These are phyloP conservation scores for Aspergillus sp. DNA, from an alignment of 2,329 filamentous ascomycete genomes.

Conservation along the genomic window DNA sequence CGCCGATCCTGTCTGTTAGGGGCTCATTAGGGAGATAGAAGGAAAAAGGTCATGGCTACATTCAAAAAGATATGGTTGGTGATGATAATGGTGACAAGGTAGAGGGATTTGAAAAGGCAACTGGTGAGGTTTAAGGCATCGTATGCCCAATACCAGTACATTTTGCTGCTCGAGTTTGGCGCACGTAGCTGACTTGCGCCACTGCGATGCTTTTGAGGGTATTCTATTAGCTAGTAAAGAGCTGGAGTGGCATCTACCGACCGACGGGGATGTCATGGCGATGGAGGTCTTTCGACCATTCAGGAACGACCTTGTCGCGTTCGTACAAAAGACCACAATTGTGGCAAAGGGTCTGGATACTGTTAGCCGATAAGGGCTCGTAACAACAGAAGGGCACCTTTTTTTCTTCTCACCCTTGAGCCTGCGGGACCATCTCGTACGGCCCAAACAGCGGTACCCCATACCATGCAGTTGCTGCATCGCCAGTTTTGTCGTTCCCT, in stretches of 20 bases:
- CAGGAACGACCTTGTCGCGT: constrained; percentile 73
- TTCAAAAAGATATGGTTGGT: not conserved
- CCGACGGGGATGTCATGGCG: constrained; percentile 35
- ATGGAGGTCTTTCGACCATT: constrained; percentile 68
- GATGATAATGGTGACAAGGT: not conserved
- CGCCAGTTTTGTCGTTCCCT: constrained; percentile 77
- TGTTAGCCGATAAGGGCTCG: constrained; percentile 10
- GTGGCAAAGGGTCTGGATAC: constrained; percentile 69
- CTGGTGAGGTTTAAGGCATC: not conserved
- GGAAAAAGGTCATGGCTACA: constrained; percentile 10
- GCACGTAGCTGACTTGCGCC: no score
- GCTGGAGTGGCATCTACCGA: constrained; percentile 14
- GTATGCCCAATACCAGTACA: not conserved
- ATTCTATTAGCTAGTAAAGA: not conserved
- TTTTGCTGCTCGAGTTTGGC: not conserved
- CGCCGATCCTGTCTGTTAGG: constrained; percentile 12
- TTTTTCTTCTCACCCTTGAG: constrained; percentile 58
- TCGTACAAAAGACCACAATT: constrained; percentile 90
- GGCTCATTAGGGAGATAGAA: constrained; percentile 17
- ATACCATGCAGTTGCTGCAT: constrained; percentile 79
- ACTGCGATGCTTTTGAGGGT: not conserved
- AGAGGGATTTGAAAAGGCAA: not conserved
- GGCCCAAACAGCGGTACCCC: constrained; percentile 88
- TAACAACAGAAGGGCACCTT: not conserved
- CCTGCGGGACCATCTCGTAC: constrained; percentile 86